phyloP scores from a whole-genome alignment of 192 early-diverging fungal species.

The Umbelopsis vinacea region DNA sequence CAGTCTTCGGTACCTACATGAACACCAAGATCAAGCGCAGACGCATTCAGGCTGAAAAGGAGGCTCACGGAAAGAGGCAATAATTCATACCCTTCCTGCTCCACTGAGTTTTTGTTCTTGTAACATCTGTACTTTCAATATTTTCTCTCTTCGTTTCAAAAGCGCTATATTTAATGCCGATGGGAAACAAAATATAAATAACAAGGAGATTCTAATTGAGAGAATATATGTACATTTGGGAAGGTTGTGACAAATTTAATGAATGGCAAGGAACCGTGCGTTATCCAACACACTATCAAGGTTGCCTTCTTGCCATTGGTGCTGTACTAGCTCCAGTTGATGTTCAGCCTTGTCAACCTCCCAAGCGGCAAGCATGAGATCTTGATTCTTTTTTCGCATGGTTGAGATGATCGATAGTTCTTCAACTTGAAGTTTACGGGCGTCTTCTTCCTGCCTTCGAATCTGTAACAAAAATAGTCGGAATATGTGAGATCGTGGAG shows the following conservation, averaged over 20 bases:
- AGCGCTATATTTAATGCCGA: background rate
- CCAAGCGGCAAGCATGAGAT: conserved; percentile 36
- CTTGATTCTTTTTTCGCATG: conserved; percentile 31
- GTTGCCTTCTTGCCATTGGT: conserved; percentile 36
- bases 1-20: conserved; percentile 72
- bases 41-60: conserved; percentile 30
- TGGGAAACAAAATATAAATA: background rate
- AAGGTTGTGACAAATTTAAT: background rate
- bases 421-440: conserved; percentile 26
- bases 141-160: background rate
- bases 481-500: background rate
- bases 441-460: conserved; percentile 24
- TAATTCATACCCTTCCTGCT: conserved; percentile 13
- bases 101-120: background rate
- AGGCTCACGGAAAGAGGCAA: conserved; percentile 29
- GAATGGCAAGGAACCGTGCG: background rate
- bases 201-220: too few species aligned
- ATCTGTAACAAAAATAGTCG: background rate
- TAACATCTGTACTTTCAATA: background rate
- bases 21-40: conserved; percentile 75
- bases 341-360: conserved; percentile 37
- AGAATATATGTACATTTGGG: background rate
- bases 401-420: conserved; percentile 26
- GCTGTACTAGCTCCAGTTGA: conserved; percentile 39
- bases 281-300: conserved; percentile 9